Conservation (phyloP, 129 eudicot species). For the Glebionis coronaria region DNA sequence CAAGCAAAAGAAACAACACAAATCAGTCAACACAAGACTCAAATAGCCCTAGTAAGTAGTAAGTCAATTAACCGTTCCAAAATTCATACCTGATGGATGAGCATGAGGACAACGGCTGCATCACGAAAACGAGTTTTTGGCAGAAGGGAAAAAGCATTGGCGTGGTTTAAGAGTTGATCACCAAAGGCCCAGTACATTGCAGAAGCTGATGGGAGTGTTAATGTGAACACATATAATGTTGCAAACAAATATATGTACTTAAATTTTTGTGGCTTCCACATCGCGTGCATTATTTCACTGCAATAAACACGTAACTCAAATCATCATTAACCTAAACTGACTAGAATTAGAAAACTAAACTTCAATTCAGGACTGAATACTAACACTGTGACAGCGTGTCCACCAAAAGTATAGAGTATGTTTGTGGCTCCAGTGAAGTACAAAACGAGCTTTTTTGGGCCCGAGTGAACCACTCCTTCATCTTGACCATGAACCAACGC, state of each 20-base stretch:
- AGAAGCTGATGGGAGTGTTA: constrained; percentile 73
- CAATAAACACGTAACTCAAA: neutral
- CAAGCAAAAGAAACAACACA: neutral
- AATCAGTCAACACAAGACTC: neutral
- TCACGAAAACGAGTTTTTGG: constrained; percentile 58
- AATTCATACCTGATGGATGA: constrained; percentile 64
- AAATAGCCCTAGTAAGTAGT: neutral
- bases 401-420: constrained; percentile 80
- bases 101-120: constrained; percentile 77
- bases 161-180: constrained; percentile 60
- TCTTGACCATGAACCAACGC: constrained; percentile 74
- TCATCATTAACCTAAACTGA: constrained; percentile 12
- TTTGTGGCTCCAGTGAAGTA: constrained; percentile 83
- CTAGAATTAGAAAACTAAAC: neutral
- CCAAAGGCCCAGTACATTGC: constrained; percentile 89
- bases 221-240: constrained; percentile 69
- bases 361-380: constrained; percentile 21
- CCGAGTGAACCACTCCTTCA: constrained; percentile 66
- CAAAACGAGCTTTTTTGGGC: constrained; percentile 58
- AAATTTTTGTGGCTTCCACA: constrained; percentile 82
- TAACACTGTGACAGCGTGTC: constrained; percentile 88
- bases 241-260: constrained; percentile 74
- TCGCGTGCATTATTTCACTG: constrained; percentile 84
- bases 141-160: constrained; percentile 77
- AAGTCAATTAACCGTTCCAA: neutral